These are phyloP conservation scores for Solanum aculeatissimum DNA, from an alignment of 305 asterid genomes.

Conservation along the genomic window DNA sequence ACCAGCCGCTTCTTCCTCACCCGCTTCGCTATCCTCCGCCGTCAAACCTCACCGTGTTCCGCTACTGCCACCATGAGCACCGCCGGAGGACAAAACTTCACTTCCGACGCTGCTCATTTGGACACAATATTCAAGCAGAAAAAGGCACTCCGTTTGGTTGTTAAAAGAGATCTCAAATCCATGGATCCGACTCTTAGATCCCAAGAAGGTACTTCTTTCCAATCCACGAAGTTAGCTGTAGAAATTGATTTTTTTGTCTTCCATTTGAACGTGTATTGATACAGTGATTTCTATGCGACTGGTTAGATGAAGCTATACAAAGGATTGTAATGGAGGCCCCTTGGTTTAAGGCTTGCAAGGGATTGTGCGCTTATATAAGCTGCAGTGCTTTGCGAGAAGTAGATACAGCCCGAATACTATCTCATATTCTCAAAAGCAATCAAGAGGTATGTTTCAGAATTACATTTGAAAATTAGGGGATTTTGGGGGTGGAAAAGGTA, in stretches of 20 bases:
- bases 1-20: conserved; percentile 1
- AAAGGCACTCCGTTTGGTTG: conserved; percentile 50
- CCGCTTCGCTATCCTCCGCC: conserved; percentile 1
- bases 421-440: conserved; percentile 35
- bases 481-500: not conserved
- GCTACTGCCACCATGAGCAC: conserved; percentile 6
- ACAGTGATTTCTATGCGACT: not conserved
- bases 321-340: conserved; percentile 67
- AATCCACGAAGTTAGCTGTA: not conserved
- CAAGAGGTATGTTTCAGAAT: conserved; percentile 27
- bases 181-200: conserved; percentile 69
- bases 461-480: not conserved
- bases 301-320: conserved; percentile 73
- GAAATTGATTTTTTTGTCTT: not conserved
- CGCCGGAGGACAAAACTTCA: conserved; percentile 9
- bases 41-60: not conserved
- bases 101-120: conserved; percentile 13
- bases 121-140: conserved; percentile 48
- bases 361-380: conserved; percentile 84
- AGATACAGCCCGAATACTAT: conserved; percentile 53
- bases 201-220: conserved; percentile 20
- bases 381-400: conserved; percentile 86
- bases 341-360: conserved; percentile 75
- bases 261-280: not conserved
- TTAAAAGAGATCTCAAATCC: conserved; percentile 63